These are phyloP conservation scores for Colletotrichum sp. DNA, from an alignment of 2,329 filamentous ascomycete genomes.

Conservation along the genomic window DNA sequence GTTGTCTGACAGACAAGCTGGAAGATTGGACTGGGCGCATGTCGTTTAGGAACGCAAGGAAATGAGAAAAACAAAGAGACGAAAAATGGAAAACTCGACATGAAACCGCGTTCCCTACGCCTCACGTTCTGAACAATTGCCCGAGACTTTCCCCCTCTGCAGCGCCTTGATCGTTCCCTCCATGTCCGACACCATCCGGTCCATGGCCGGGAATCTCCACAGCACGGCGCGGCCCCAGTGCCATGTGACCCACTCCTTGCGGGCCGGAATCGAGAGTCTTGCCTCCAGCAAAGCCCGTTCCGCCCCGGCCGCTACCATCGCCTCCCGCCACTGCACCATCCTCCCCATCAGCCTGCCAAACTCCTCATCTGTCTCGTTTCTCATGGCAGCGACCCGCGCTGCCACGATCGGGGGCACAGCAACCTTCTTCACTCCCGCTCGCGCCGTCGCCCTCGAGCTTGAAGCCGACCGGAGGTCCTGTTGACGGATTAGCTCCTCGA, in stretches of 20 bases:
- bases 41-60: background rate
- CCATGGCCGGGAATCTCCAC: background rate
- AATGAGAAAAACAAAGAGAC: background rate
- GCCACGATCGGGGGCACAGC: background rate
- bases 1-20: background rate
- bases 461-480: background rate
- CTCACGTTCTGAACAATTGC: background rate
- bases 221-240: background rate
- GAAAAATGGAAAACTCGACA: background rate
- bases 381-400: background rate
- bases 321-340: background rate
- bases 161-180: background rate
- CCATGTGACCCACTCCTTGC: background rate
- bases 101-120: background rate
- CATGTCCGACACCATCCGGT: background rate
- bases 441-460: background rate
- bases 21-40: background rate
- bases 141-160: background rate
- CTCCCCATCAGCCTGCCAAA: background rate
- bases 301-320: background rate
- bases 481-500: background rate
- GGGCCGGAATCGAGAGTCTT: background rate
- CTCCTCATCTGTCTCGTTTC: background rate
- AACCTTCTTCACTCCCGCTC: background rate
- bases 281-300: background rate